Conservation (phyloP, 768 basidiomycete genomes). For the Austroboletus eburneus region DNA sequence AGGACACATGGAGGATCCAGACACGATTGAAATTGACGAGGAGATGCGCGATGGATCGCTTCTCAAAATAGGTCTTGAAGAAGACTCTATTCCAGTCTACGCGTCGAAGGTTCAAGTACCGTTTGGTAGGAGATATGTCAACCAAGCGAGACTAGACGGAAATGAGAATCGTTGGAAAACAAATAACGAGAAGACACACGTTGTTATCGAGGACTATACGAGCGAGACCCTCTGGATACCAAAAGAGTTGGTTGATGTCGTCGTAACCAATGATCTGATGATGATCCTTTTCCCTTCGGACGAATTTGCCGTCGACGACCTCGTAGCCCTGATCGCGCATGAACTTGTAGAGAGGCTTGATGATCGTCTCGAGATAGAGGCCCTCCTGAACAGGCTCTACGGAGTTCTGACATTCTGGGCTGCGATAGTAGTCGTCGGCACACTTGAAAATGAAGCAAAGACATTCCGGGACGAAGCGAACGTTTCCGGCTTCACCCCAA, state of each 20-base stretch:
- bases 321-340: constrained; percentile 98
- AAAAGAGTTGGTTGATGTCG: constrained; percentile 98
- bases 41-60: constrained; percentile 88
- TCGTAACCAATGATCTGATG: constrained; percentile 98
- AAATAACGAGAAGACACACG: constrained; percentile 38
- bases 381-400: constrained; percentile 93
- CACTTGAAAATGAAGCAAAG: constrained; percentile 99
- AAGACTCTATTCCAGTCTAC: constrained; percentile 94
- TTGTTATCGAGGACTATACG: constrained; percentile 88
- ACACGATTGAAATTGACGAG: constrained; percentile 99
- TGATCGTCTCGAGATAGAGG: constrained; percentile 83
- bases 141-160: constrained; percentile 75
- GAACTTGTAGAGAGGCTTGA: constrained; percentile 94
- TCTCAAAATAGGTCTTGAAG: constrained; percentile 99
- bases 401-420: constrained; percentile 93
- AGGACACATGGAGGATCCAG: constrained; percentile 92
- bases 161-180: constrained; percentile 6
- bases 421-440: constrained; percentile 98
- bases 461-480: constrained; percentile 95
- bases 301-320: constrained; percentile 90
- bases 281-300: constrained; percentile 91
- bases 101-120: constrained; percentile 87
- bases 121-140: constrained; percentile 86
- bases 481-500: constrained; percentile 98
- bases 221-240: constrained; percentile 98